Evolutionary conservation across 331 rosid genomes (phyloP), one percentile per base, ranked within the genome.

Genomic region (Rosa hybrid): DNA sequence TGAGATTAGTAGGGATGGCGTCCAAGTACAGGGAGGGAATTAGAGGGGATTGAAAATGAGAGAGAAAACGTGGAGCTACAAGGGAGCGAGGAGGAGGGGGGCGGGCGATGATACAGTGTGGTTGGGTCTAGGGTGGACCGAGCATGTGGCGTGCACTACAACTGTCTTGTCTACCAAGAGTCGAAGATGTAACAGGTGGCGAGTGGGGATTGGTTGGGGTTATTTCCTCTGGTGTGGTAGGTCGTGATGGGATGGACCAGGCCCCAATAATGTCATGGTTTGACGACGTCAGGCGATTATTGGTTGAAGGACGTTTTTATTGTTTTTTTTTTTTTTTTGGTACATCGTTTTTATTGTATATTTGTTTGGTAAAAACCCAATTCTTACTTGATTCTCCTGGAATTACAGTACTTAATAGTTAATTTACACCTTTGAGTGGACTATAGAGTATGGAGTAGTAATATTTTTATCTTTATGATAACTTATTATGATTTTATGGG

Each of bases 21-120:
- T 82, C 87, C 16, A 57, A 67, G 77, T 67, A 5, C 56, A 72
- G 74, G 16, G 27, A 72, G 56, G 76, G 65, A 49, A n/a, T 4
- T 63, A 63, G 34, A 74, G 76, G 78, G n/a, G 41, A 27, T 70
- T 27, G 77, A 80, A 78, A 72, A 78, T n/a, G 75, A 79, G 62
- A 62, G 80, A 68, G 75, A 59, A 44, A 54, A 74, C 30, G 74
- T 48, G 78, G 80, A 65, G 80, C 48, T 42, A 18, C 10, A 42
- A 8, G 44, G 69, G 10, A 34, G 17, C 27, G 30, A 6, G 17
- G 21, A 18, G 17, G 39, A 0, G 0, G 39, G 39, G 39, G 39
- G 4, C 39, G 39, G 8, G 38, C n/a, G 6, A 10, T 10, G 27
- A 9, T 83, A 30, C 2, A 46, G 68, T 80, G 67, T 9, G 81